Evolutionary conservation across 371 early-diverging fungal species (phyloP).

Genomic region (Mortierella polycephala): DNA sequence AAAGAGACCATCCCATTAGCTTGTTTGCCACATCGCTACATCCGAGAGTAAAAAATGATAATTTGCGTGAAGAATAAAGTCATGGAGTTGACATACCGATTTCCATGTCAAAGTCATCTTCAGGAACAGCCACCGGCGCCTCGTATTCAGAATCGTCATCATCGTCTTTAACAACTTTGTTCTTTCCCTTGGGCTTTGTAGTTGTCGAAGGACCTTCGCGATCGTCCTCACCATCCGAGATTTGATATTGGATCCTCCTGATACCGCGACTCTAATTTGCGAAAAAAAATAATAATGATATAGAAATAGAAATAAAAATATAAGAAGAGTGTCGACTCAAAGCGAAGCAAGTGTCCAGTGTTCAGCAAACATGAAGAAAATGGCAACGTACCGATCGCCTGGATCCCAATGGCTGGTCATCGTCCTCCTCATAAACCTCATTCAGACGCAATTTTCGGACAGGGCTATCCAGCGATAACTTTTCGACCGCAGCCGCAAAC

Average conservation of each 20-base stretch:
- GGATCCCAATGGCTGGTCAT: slow-evolving; percentile 15
- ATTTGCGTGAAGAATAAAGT: not conserved
- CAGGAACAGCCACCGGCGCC: slow-evolving; percentile 23
- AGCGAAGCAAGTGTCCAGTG: too few species aligned
- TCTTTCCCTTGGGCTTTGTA: slow-evolving; percentile 33
- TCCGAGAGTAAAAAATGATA: not conserved
- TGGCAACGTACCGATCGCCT: slow-evolving; percentile 40
- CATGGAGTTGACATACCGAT: slow-evolving; percentile 22
- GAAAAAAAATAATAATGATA: not conserved
- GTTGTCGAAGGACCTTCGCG: slow-evolving; percentile 20
- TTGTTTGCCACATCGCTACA: not conserved
- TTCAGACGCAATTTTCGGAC: slow-evolving; percentile 19
- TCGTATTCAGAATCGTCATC: slow-evolving; percentile 57
- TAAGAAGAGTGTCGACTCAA: too few species aligned
- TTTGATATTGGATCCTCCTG: slow-evolving; percentile 46
- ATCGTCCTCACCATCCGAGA: slow-evolving; percentile 56
- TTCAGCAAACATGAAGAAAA: not conserved
- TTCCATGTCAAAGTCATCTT: slow-evolving; percentile 55
- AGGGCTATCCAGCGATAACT: slow-evolving; percentile 30
- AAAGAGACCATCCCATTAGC: not conserved
- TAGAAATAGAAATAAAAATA: not conserved
- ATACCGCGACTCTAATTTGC: slow-evolving; percentile 34
- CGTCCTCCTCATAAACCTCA: slow-evolving; percentile 10
- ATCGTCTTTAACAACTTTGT: slow-evolving; percentile 40
- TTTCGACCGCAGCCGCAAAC: slow-evolving; percentile 50